Percentiles rank a stretch among this genome's conserved stretches.
phyloP scores from a whole-genome alignment of 257 asterid species.

The Asclepias syriaca region DNA sequence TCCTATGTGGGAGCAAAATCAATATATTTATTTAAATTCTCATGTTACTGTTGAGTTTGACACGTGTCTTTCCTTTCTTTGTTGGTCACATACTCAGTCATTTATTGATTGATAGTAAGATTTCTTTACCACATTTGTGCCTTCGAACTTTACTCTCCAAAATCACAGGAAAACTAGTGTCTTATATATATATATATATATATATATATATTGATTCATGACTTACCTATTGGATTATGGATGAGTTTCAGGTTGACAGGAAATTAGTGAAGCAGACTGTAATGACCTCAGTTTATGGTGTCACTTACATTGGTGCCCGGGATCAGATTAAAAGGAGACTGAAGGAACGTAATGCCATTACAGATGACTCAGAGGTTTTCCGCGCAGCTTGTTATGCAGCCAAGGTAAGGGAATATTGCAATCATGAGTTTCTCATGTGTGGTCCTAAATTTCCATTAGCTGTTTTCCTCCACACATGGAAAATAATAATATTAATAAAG shows the following conservation, averaged over 20 bases:
- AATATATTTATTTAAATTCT: background rate
- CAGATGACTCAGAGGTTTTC: slow-evolving; percentile 61
- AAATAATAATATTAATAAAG: background rate
- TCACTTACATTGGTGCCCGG: slow-evolving; percentile 95
- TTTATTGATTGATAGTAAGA: background rate
- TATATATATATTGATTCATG: background rate
- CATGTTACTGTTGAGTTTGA: background rate
- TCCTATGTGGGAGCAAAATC: background rate
- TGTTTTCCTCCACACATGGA: background rate
- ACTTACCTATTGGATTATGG: slow-evolving; percentile 9
- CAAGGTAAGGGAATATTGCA: slow-evolving; percentile 46
- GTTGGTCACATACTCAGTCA: background rate
- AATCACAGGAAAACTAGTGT: background rate
- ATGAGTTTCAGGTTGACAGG: slow-evolving; percentile 73
- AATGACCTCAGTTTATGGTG: slow-evolving; percentile 99
- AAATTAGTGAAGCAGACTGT: slow-evolving; percentile 98
- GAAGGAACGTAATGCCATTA: slow-evolving; percentile 73
- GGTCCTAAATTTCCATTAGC: background rate
- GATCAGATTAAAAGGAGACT: slow-evolving; percentile 89
- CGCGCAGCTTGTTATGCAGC: slow-evolving; percentile 95
- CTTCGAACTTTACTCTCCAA: background rate
- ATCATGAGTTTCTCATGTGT: background rate
- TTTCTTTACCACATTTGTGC: background rate
- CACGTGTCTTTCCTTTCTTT: background rate
- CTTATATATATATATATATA: background rate